phyloP scores from a whole-genome alignment of 2,329 filamentous ascomycete species.

The Diaporthe sp. region DNA sequence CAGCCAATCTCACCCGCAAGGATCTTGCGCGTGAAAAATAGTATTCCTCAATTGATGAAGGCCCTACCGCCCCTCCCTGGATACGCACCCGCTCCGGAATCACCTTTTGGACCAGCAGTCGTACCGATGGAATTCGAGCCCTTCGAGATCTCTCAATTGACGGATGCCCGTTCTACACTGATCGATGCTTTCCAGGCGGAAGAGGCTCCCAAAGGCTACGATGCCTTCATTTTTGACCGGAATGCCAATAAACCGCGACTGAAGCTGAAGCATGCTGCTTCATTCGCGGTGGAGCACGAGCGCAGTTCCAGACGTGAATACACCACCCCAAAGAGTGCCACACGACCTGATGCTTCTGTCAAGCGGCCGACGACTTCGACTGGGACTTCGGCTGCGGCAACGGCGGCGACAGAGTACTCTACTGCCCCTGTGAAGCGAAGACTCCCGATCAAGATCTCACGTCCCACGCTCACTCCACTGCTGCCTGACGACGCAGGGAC shows the following conservation, averaged over 20 bases:
- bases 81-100: slow-evolving; percentile 33
- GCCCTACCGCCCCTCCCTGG: slow-evolving; percentile 62
- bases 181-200: slow-evolving; percentile 8
- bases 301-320: not conserved
- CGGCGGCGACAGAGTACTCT: slow-evolving; percentile 28
- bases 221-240: slow-evolving; percentile 37
- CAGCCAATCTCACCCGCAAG: slow-evolving; percentile 63
- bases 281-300: slow-evolving; percentile 1
- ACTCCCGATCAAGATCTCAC: slow-evolving; percentile 39
- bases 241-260: slow-evolving; percentile 37
- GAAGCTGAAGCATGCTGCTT: slow-evolving; percentile 37
- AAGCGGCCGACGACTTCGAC: slow-evolving; percentile 22
- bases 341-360: not conserved
- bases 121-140: slow-evolving; percentile 38
- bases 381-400: not conserved
- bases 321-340: not conserved
- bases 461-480: slow-evolving; percentile 13
- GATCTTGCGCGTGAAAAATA: slow-evolving; percentile 62
- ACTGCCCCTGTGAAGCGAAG: slow-evolving; percentile 35
- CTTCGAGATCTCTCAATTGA: slow-evolving; percentile 39
- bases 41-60: slow-evolving; percentile 67
- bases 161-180: slow-evolving; percentile 39
- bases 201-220: slow-evolving; percentile 30
- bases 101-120: slow-evolving; percentile 30
- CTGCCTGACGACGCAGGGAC: slow-evolving; percentile 36